Percentiles rank a stretch among this genome's conserved stretches.
phyloP scores from a whole-genome alignment of 192 early-diverging fungal species.

The Oehlia diaphana region DNA sequence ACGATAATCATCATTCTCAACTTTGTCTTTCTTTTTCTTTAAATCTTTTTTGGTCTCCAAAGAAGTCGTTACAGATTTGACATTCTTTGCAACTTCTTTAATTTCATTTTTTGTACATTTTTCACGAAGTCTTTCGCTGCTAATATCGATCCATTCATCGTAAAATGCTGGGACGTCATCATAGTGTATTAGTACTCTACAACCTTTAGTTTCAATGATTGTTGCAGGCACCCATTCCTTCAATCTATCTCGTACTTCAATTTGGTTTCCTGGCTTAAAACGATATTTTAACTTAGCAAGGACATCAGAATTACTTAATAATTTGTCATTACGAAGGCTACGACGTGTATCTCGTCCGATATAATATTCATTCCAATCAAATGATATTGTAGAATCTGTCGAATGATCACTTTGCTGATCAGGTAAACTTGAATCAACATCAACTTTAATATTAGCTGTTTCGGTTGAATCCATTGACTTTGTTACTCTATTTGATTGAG shows the following conservation, averaged over 20 bases:
- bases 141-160: conserved; percentile 73
- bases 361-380: conserved; percentile 28
- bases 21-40: background rate
- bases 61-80: background rate
- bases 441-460: background rate
- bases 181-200: conserved; percentile 61
- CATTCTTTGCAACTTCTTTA: conserved; percentile 19
- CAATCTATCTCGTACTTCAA: conserved; percentile 60
- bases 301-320: background rate
- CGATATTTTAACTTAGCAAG: conserved; percentile 30
- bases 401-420: conserved; percentile 18
- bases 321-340: conserved; percentile 13
- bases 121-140: conserved; percentile 52
- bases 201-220: conserved; percentile 60
- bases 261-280: conserved; percentile 37
- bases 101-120: conserved; percentile 30
- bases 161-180: conserved; percentile 49
- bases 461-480: background rate
- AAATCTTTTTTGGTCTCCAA: background rate
- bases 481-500: background rate
- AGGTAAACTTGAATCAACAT: background rate
- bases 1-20: background rate
- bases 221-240: conserved; percentile 59
- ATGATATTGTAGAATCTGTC: conserved; percentile 1
- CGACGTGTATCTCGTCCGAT: conserved; percentile 19